These are phyloP conservation scores for Sporormia fimetaria DNA, from an alignment of 495 filamentous ascomycete species.

Conservation along the genomic window DNA sequence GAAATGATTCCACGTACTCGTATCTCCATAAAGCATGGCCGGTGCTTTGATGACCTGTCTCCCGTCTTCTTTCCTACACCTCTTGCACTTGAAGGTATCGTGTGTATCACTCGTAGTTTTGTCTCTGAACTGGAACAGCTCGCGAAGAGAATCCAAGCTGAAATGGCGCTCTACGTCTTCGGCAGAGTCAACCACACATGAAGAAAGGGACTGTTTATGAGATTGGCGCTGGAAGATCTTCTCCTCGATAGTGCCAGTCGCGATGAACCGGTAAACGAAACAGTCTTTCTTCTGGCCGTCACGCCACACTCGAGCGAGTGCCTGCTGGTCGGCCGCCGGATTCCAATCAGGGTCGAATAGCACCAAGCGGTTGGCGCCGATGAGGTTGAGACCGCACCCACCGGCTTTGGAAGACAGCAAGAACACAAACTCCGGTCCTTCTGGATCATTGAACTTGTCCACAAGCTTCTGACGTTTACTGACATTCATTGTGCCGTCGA, in stretches of 20 bases:
- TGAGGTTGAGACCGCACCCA: slow-evolving; percentile 92
- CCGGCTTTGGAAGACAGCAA: slow-evolving; percentile 92
- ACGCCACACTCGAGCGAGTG: slow-evolving; percentile 92
- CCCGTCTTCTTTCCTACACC: slow-evolving; percentile 71
- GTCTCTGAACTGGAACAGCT: slow-evolving; percentile 84
- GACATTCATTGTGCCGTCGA: slow-evolving; percentile 96
- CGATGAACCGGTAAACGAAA: slow-evolving; percentile 98
- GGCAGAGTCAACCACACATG: slow-evolving; percentile 93
- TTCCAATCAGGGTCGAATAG: slow-evolving; percentile 99
- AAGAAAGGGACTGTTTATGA: slow-evolving; percentile 93
- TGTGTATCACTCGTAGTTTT: slow-evolving; percentile 87
- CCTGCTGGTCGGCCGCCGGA: slow-evolving; percentile 95
- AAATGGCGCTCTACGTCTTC: slow-evolving; percentile 98
- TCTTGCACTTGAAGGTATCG: slow-evolving; percentile 97
- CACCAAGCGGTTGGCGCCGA: slow-evolving; percentile 91
- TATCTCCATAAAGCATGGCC: slow-evolving; percentile 94
- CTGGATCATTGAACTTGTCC: slow-evolving; percentile 94
- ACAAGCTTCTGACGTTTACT: slow-evolving; percentile 94
- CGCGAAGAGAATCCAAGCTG: slow-evolving; percentile 71
- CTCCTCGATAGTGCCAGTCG: slow-evolving; percentile 95
- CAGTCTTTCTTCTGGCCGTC: slow-evolving; percentile 99
- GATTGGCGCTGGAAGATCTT: slow-evolving; percentile 99
- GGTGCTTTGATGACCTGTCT: slow-evolving; percentile 77
- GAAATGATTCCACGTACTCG: slow-evolving; percentile 98
- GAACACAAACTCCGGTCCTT: slow-evolving; percentile 86